Base-by-base conservation (phyloP, 108 stramenopile species). In the Epithemia pelagica region DNA sequence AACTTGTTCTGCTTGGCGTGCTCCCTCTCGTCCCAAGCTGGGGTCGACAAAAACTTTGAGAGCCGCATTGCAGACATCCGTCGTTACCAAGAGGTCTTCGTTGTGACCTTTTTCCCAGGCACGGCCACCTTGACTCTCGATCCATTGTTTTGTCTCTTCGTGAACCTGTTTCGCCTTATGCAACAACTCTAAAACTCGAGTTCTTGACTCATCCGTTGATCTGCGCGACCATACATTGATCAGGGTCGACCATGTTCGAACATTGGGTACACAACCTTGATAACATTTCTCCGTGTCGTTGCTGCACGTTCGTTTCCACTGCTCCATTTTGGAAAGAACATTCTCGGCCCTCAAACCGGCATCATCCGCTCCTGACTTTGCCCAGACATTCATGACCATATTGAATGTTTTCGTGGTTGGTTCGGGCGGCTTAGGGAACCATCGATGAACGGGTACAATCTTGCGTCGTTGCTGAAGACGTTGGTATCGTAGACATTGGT, bases 341-440 rank as follows among this genome's bases (percentile, higher is more conserved):
- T 70, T 51, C 53, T 84, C 83, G 5, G 81, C 78, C 18, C 62
- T 23, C 20, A 57, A 37, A 18, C 80, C 84, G 8, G 84, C 72
- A 59, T 77, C 76, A 3, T n/a, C 25, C 15, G 68, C 57, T 1
- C 66, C 37, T 32, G 78, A 79, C 37, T 79, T 85, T 32, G 84
- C 78, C 63, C 80, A 79, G 55, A 69, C 74, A 29, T 85, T 72
- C 19, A 85, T 68, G 8, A 63, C 81, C 0, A 78, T 79, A 58
- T 85, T 85, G 61, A 74, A 82, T 2, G 73, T 82, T 32, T 78
- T 82, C 0, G 71, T 77, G 22, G 69, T 74, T 1, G 84, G 84
- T 59, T 68, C 33, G 15, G 37, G 37, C 5, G 37, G 37, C 37
- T 10, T 15, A 46, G 37, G 37, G 15, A 46, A 46, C n/a, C n/a